phyloP scores from a whole-genome alignment of 2,329 filamentous ascomycete species.

The Xylariaceae sp. region DNA sequence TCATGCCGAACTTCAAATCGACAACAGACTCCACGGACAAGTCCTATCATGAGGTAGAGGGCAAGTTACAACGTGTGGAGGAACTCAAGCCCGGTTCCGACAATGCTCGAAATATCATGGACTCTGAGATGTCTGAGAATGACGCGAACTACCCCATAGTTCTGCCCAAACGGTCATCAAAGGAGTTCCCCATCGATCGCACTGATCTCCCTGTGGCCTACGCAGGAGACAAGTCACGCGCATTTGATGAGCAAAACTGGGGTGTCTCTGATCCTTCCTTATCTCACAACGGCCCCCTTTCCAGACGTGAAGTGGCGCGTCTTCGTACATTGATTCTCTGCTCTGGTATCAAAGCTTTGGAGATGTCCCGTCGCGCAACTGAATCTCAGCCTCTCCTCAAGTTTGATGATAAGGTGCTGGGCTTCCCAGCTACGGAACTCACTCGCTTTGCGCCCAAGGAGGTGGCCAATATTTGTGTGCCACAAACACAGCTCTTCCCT shows the following conservation, averaged over 20 bases:
- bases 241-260: conserved; percentile 39
- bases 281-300: conserved; percentile 42
- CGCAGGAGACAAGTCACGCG: conserved; percentile 10
- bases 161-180: conserved; percentile 32
- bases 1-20: conserved; percentile 47
- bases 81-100: conserved; percentile 39
- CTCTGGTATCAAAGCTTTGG: conserved; percentile 84
- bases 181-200: conserved; percentile 32
- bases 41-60: conserved; percentile 19
- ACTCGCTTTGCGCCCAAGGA: conserved; percentile 35
- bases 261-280: conserved; percentile 44
- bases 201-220: conserved; percentile 8
- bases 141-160: conserved; percentile 35
- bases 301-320: conserved; percentile 72
- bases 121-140: conserved; percentile 37
- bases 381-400: conserved; percentile 38
- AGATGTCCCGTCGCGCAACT: conserved; percentile 64
- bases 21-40: conserved; percentile 29
- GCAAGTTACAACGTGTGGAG: conserved; percentile 43
- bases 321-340: conserved; percentile 70
- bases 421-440: conserved; percentile 41
- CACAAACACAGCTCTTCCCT: conserved; percentile 44
- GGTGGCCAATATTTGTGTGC: conserved; percentile 32
- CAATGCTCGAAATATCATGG: conserved; percentile 19
- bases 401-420: conserved; percentile 23